Base-by-base conservation (phyloP, 495 filamentous ascomycete species). In the Penicillium subrubescens region DNA sequence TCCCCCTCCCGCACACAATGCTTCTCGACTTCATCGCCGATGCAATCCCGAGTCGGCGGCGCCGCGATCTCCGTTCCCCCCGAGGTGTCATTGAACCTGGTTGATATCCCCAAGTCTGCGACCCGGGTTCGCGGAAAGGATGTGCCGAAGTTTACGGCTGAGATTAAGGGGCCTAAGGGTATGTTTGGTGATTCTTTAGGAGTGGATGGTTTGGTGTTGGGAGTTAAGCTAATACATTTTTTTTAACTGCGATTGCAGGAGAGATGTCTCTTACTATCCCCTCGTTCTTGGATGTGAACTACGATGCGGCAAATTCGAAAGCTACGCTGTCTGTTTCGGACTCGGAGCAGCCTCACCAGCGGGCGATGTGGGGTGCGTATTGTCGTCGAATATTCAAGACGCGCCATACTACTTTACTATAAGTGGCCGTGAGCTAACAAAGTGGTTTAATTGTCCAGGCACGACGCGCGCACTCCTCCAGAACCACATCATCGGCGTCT, bases 281-380 rank as follows among this genome's bases (percentile, higher is more conserved):
- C 44, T 78, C 86, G 1, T 98, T 87, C 67, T 77, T 98, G 64
- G 87, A 79, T 19, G 82, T 97, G 54, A 80, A 86, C 61, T 83
- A 89, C 43, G 88, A 95, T 69, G 77, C 81, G 39, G 75, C 80
- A 10, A 71, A 79, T 25, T 77, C 82, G 46, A 91, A 88, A 71
- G 88, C 88, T 11, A 83, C 78, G 10, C 72, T 99, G 57, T 87
- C 81, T 35, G 82, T 97, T 15, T 66, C 87, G 63, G 85, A 97
- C 76, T 69, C 74, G 11, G 68, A 82, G 7, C 66, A 86, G 27
- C 86, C 88, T 70, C 83, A 90, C 57, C 95, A 99, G 79, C 87
- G 92, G 72, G 94, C 90, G 76, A 98, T 98, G 94, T 99, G 95
- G 95, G 95, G 95, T 96, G 83, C 56, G 91, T 82, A 33, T 62